Evolutionary conservation across 371 early-diverging fungal genomes (phyloP), one percentile per base, ranked within the genome.

Genomic region (Rozella allomycis): DNA sequence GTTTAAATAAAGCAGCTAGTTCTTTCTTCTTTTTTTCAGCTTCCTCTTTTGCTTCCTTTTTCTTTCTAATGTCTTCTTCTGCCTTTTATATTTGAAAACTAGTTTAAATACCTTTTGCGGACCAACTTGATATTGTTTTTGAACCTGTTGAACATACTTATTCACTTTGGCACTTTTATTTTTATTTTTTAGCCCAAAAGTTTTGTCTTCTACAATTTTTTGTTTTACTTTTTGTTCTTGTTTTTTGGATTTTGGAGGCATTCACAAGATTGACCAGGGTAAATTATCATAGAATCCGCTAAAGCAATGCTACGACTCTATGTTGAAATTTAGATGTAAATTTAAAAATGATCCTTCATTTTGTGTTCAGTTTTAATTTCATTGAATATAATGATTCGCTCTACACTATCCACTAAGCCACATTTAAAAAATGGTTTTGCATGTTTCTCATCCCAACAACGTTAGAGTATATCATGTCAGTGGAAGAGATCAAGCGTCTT

Each of bases 131-230:
- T 46, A 52, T 56, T 85, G 85, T 40, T 57, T 54, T 45, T 85
- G 60, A 19, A 94, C 78, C 45, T 81, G 78, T 49, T 85, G 72
- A 36, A 97, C 78, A 62, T 78, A 85, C 38, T 73, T 68, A 10
- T 61, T 58, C 23, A 85, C 81, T 54, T 87, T 85, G 36, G 61
- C 64, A 16, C 78, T 78, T 41, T 76, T 82, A 52, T 83, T 83
- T 55, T 82, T 94, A 60, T 93, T 90, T 52, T 96, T 97, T 41
- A 93, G 66, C 35, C 97, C 94, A 58, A 94, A 94, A 31, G 93
- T 86, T 64, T 88, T 87, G 57, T 93, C 96, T 40, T 91, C 97
- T 33, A 77, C 68, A 30, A 60, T 50, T 69, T 94, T 85, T 33
- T 61, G 58, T 53, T 79, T 79, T 28, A 63, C 72, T 46, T 62